Evolutionary conservation across 441 rosid species (phyloP).

Genomic region (Pelargonium citronellum): DNA sequence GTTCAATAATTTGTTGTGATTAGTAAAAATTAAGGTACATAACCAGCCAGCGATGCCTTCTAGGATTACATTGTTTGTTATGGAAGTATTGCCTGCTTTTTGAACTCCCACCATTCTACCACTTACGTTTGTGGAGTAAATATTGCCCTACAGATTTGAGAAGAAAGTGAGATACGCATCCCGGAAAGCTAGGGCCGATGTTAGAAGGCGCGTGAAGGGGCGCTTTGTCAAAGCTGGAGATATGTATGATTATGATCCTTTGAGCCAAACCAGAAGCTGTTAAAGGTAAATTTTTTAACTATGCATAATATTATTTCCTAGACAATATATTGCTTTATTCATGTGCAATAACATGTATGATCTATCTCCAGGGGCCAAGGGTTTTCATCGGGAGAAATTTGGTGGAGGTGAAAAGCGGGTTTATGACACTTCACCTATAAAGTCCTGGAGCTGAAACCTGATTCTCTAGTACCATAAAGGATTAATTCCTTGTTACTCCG

Average conservation of each 20-base stretch:
- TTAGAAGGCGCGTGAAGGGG: conserved; percentile 93
- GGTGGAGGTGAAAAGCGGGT: conserved; percentile 20
- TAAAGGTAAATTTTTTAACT: conserved; percentile 46
- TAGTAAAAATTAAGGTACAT: too few species aligned
- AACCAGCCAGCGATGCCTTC: not conserved
- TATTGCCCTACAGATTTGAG: conserved; percentile 55
- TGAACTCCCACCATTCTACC: not conserved
- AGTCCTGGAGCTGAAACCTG: conserved; percentile 20
- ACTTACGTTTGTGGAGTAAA: not conserved
- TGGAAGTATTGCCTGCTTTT: conserved; percentile 10
- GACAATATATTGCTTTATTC: too few species aligned
- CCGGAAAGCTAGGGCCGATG: conserved; percentile 99
- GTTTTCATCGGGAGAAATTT: conserved; percentile 12
- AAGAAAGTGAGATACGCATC: conserved; percentile 93
- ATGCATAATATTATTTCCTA: conserved; percentile 12
- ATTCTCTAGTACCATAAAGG: conserved; percentile 19
- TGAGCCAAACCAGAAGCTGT: conserved; percentile 78
- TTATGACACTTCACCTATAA: conserved; percentile 27
- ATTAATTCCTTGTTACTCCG: conserved; percentile 13
- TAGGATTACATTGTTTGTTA: not conserved
- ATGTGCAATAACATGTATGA: not conserved
- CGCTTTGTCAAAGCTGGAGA: conserved; percentile 96
- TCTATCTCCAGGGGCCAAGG: conserved; percentile 16
- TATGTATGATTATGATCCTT: conserved; percentile 88
- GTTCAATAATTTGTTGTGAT: not conserved